These are phyloP conservation scores for Wallacemonas sp. DNA, from an alignment of 208 protist genomes.

Conservation along the genomic window DNA sequence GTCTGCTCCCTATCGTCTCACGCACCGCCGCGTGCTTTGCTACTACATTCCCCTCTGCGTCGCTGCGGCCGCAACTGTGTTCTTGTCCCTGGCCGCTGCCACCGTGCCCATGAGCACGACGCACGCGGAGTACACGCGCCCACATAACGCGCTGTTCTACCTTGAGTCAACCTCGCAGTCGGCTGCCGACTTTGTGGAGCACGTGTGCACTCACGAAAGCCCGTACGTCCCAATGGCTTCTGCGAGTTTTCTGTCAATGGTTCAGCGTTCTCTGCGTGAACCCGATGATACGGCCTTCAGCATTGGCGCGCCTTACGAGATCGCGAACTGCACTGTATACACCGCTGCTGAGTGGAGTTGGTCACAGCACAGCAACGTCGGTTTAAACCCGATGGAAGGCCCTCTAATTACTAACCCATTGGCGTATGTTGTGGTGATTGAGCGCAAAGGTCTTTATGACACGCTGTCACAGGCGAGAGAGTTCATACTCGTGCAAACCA, in stretches of 20 bases:
- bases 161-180: no score
- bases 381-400: no score
- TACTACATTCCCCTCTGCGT: slow-evolving; percentile 8
- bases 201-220: no score
- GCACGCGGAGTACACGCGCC: neutral
- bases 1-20: neutral
- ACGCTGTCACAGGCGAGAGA: no score
- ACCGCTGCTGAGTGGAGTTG: neutral
- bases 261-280: neutral
- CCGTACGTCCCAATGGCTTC: neutral
- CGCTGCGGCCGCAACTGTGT: neutral
- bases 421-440: neutral
- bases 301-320: neutral
- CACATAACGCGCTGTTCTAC: no score
- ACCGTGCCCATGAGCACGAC: slow-evolving; percentile 5
- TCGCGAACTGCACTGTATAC: slow-evolving; percentile 1
- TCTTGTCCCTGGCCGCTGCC: neutral
- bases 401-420: no score
- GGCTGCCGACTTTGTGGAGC: no score
- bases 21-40: slow-evolving; percentile 1
- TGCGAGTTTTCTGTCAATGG: neutral
- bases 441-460: neutral
- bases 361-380: no score
- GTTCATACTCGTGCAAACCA: no score
- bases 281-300: neutral